Percentiles rank a stretch among this genome's conserved stretches.
These are phyloP conservation scores for Jatropha multifida DNA, from an alignment of 441 rosid genomes.

Conservation along the genomic window DNA sequence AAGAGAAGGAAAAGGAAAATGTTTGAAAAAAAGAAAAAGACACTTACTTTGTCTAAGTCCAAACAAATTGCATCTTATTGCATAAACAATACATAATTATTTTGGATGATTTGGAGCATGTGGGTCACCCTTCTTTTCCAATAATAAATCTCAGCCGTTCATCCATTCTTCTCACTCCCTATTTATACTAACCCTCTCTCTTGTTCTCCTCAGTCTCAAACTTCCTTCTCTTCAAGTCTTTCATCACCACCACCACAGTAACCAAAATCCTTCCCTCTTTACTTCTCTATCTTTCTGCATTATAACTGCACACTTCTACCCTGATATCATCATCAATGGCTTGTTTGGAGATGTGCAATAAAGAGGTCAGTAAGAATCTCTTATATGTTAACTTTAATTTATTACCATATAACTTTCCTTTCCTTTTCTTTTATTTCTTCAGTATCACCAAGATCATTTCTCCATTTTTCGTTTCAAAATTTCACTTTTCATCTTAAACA, in stretches of 20 bases:
- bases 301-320: too few species aligned
- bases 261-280: neutral
- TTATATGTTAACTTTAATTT: neutral
- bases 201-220: conserved; percentile 25
- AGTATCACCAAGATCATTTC: too few species aligned
- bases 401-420: too few species aligned
- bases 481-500: too few species aligned
- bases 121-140: conserved; percentile 22
- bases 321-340: conserved; percentile 37
- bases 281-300: conserved; percentile 19
- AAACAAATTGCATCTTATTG: conserved; percentile 20
- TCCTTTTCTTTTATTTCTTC: too few species aligned
- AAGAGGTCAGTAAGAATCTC: conserved; percentile 44
- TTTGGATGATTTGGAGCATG: conserved; percentile 21
- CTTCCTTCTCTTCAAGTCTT: conserved; percentile 25
- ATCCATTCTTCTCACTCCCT: conserved; percentile 33
- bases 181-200: conserved; percentile 42
- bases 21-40: neutral
- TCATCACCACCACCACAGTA: neutral
- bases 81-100: neutral
- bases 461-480: too few species aligned
- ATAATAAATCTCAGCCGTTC: conserved; percentile 49
- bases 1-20: neutral
- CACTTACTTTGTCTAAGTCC: conserved; percentile 10
- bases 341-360: conserved; percentile 48